These are phyloP conservation scores for Hirsutella minnesotensis DNA, from an alignment of 2,329 filamentous ascomycete species.

Conservation along the genomic window DNA sequence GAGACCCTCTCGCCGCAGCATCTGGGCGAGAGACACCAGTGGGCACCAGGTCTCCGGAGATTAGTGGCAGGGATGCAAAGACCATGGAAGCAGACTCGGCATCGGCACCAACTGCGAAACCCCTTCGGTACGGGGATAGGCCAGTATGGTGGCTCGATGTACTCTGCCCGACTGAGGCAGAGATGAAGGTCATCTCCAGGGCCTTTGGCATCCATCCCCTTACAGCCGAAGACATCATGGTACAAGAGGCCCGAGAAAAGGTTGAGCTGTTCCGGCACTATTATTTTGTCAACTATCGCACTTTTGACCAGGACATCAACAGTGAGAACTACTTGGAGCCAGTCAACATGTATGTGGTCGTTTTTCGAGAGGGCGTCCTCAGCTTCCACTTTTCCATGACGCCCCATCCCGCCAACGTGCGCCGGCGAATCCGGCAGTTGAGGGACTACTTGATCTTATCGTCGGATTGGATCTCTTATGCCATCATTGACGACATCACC, in stretches of 20 bases:
- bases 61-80: slow-evolving; percentile 9
- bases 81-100: slow-evolving; percentile 9
- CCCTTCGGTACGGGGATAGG: slow-evolving; percentile 59
- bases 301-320: slow-evolving; percentile 87
- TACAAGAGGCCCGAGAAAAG: slow-evolving; percentile 95
- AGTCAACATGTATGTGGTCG: slow-evolving; percentile 94
- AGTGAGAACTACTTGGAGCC: slow-evolving; percentile 88
- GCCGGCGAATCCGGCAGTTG: slow-evolving; percentile 81
- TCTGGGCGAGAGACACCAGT: slow-evolving; percentile 38
- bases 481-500: slow-evolving; percentile 95
- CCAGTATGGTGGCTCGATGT: slow-evolving; percentile 97
- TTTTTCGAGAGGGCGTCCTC: slow-evolving; percentile 89
- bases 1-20: slow-evolving; percentile 11
- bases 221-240: slow-evolving; percentile 91
- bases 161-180: slow-evolving; percentile 76
- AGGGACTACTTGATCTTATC: slow-evolving; percentile 88
- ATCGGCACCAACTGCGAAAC: slow-evolving; percentile 21
- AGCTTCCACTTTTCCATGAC: slow-evolving; percentile 97
- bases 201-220: slow-evolving; percentile 92
- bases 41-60: slow-evolving; percentile 25
- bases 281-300: slow-evolving; percentile 97
- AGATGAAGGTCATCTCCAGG: slow-evolving; percentile 90
- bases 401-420: slow-evolving; percentile 91
- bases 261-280: slow-evolving; percentile 96
- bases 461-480: slow-evolving; percentile 97